Evolutionary conservation across 169 alveolate species (phyloP).

Genomic region (Eimeria sp.): DNA sequence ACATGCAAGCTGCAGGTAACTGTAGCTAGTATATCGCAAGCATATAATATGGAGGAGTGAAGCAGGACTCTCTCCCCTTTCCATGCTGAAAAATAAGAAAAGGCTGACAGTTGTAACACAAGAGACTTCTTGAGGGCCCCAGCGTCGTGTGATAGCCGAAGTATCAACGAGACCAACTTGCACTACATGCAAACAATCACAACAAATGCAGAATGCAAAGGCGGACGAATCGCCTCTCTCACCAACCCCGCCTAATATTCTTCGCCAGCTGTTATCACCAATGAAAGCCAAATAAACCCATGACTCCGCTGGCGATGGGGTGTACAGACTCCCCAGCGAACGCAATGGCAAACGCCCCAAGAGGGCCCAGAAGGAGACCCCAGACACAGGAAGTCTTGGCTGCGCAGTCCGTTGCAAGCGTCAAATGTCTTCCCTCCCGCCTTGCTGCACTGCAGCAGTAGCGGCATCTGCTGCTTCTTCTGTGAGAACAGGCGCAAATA

Average conservation of each 20-base stretch:
- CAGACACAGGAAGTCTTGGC: not conserved
- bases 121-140: too few species aligned
- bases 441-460: not conserved
- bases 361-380: not conserved
- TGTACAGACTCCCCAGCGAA: not conserved
- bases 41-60: too few species aligned
- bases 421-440: constrained; percentile 6
- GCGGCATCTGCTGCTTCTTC: not conserved
- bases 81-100: too few species aligned
- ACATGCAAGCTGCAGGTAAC: too few species aligned
- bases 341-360: not conserved
- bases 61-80: too few species aligned
- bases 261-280: not conserved
- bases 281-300: not conserved
- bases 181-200: too few species aligned
- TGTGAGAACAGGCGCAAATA: not conserved
- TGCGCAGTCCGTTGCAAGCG: not conserved
- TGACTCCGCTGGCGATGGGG: not conserved
- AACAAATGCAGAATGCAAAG: not conserved
- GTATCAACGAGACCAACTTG: too few species aligned
- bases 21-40: too few species aligned
- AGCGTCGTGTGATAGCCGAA: too few species aligned
- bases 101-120: too few species aligned
- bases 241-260: not conserved
- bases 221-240: not conserved